Conservation (phyloP, 2,329 filamentous ascomycete species). For the Escovopsis sp. region DNA sequence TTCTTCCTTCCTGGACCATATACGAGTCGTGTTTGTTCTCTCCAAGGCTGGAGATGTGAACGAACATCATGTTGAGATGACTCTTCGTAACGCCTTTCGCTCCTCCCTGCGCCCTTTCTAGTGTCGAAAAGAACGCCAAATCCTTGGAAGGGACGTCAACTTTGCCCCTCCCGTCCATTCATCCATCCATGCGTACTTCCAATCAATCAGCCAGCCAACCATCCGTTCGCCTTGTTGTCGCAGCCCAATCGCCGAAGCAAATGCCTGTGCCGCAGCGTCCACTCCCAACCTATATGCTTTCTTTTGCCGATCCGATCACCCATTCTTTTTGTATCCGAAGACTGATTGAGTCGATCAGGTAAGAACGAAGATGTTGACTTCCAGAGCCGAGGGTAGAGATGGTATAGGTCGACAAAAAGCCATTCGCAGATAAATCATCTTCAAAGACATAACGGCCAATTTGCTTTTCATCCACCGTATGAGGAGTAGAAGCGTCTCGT, state of each 20-base stretch:
- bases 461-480: constrained; percentile 4
- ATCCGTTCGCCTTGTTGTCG: no score
- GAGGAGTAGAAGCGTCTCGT: constrained; percentile 2
- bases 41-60: no score
- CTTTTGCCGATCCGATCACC: neutral
- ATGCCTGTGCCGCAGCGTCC: constrained; percentile 1
- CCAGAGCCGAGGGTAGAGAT: constrained; percentile 15
- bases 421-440: constrained; percentile 8
- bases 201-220: neutral
- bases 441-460: constrained; percentile 7
- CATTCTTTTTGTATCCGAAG: neutral
- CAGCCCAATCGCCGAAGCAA: neutral
- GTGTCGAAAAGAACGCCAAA: constrained; percentile 3
- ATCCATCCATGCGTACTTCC: constrained; percentile 1
- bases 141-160: constrained; percentile 2
- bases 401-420: constrained; percentile 13
- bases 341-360: constrained; percentile 13
- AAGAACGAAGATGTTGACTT: constrained; percentile 13
- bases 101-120: constrained; percentile 1
- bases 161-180: constrained; percentile 1
- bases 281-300: neutral
- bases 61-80: constrained; percentile 7
- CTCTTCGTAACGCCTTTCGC: constrained; percentile 10
- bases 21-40: no score
- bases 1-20: no score